Conservation (phyloP, 2,329 filamentous ascomycete genomes). For the Alternaria sp. region DNA sequence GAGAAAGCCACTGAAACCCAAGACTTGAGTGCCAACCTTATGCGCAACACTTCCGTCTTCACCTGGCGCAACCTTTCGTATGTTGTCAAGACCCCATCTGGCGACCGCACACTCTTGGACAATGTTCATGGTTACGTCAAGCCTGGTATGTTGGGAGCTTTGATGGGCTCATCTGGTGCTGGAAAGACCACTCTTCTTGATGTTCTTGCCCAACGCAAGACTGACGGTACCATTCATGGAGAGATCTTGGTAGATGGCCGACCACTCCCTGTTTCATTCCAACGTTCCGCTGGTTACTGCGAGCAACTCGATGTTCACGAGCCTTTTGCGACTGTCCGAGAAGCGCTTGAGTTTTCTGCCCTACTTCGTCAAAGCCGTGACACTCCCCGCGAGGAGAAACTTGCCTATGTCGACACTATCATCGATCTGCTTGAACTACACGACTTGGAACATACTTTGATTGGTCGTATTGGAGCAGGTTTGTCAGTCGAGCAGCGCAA, state of each 20-base stretch:
- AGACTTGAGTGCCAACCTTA: slow-evolving; percentile 44
- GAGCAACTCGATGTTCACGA: slow-evolving; percentile 46
- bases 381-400: slow-evolving; percentile 30
- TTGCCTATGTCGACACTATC: slow-evolving; percentile 39
- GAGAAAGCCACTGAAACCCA: slow-evolving; percentile 28
- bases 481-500: slow-evolving; percentile 65
- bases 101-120: slow-evolving; percentile 58
- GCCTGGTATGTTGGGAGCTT: slow-evolving; percentile 59
- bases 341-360: slow-evolving; percentile 43
- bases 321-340: slow-evolving; percentile 37
- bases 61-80: slow-evolving; percentile 67
- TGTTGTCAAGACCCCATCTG: slow-evolving; percentile 61
- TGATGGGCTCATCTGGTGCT: slow-evolving; percentile 44
- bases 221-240: slow-evolving; percentile 39
- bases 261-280: slow-evolving; percentile 36
- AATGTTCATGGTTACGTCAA: slow-evolving; percentile 63
- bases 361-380: slow-evolving; percentile 39
- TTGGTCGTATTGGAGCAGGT: slow-evolving; percentile 35
- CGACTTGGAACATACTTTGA: slow-evolving; percentile 36
- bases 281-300: slow-evolving; percentile 45
- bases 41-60: slow-evolving; percentile 73
- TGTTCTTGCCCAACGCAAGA: slow-evolving; percentile 41
- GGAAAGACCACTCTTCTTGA: slow-evolving; percentile 48
- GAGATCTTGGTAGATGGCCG: slow-evolving; percentile 41
- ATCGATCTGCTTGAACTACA: slow-evolving; percentile 38